Conservation (phyloP, 2,329 filamentous ascomycete species). For the Fusarium floridanum region DNA sequence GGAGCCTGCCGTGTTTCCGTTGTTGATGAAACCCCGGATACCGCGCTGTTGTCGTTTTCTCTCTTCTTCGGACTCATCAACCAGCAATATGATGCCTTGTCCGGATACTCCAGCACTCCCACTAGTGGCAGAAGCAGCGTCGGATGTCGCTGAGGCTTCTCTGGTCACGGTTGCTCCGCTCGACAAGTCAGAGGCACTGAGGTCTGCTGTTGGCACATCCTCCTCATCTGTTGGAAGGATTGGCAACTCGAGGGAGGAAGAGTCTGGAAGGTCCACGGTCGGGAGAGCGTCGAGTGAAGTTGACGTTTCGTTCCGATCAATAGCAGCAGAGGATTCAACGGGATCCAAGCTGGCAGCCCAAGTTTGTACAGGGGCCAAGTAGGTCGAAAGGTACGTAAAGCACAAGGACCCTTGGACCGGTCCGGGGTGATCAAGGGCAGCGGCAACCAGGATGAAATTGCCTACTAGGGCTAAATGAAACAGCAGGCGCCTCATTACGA, state of each 20-base stretch:
- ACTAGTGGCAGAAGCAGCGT: not conserved
- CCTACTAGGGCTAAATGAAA: not conserved
- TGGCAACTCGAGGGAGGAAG: not conserved
- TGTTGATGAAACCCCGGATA: not conserved
- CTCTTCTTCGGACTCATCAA: not conserved
- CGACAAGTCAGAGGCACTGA: not conserved
- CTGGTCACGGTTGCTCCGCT: not conserved
- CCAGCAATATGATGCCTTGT: not conserved
- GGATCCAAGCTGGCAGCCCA: too few relatives aligned
- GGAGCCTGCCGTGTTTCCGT: not conserved
- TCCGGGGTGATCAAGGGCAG: not conserved
- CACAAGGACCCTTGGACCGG: not conserved
- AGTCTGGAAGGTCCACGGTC: too few relatives aligned
- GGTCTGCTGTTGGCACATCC: not conserved
- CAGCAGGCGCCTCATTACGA: not conserved
- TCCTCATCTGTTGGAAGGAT: not conserved
- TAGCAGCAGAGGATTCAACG: not conserved
- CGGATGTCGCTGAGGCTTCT: not conserved
- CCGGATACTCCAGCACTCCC: not conserved
- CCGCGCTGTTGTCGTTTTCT: not conserved
- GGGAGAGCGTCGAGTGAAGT: not conserved
- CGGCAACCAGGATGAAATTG: not conserved
- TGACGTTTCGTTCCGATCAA: not conserved
- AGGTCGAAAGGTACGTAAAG: conserved; percentile 14
- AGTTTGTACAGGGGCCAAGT: not conserved